Evolutionary conservation across 306 rosid genomes (phyloP).

Genomic region (Vigna radiata): DNA sequence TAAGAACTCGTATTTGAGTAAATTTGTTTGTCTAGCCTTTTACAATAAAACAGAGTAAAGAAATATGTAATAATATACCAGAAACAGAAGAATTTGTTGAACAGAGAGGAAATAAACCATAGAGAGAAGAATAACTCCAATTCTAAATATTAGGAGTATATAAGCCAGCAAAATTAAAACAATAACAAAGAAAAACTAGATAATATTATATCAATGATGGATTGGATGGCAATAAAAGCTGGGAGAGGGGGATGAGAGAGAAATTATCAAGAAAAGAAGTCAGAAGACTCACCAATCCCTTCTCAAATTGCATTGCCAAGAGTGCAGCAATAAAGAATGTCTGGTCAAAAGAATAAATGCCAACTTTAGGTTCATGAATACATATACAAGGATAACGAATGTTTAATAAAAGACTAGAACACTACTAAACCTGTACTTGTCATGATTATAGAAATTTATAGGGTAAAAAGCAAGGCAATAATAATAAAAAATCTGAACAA

Average conservation of each 20-base stretch:
- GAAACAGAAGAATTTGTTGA: background rate
- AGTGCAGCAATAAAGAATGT: slow-evolving; percentile 99
- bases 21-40: slow-evolving; percentile 12
- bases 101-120: slow-evolving; percentile 22
- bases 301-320: slow-evolving; percentile 94
- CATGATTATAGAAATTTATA: background rate
- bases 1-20: background rate
- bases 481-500: background rate
- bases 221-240: background rate
- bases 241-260: slow-evolving; percentile 8
- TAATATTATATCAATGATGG: slow-evolving; percentile 5
- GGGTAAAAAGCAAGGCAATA: background rate
- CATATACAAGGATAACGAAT: slow-evolving; percentile 19
- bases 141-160: slow-evolving; percentile 9
- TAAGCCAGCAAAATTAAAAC: background rate
- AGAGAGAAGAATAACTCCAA: background rate
- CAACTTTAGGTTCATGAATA: slow-evolving; percentile 39
- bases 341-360: slow-evolving; percentile 59
- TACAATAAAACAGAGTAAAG: slow-evolving; percentile 17
- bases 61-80: background rate
- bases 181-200: slow-evolving; percentile 14
- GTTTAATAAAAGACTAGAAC: slow-evolving; percentile 7
- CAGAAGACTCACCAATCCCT: slow-evolving; percentile 75
- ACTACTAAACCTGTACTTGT: background rate
- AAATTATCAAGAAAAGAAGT: slow-evolving; percentile 23